Base-by-base conservation (phyloP, 176 grass and related monocot species). In the Carex pumila region DNA sequence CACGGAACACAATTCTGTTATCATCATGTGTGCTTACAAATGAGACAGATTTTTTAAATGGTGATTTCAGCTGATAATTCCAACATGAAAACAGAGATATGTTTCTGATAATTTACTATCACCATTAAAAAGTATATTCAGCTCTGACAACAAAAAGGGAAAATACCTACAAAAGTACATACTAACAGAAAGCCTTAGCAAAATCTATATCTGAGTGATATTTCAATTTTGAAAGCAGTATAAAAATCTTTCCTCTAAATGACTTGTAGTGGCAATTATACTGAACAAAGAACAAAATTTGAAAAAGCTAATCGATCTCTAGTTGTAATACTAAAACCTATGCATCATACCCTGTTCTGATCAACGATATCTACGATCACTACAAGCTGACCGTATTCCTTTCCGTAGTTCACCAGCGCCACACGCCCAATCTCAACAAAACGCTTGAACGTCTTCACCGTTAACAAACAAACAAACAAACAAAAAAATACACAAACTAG, bases 401-500 rank as follows among this genome's bases (percentile, higher is more conserved):
- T 91, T 81, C 91, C 94, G 50, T 97, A 93, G 91, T 93, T 97
- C 71, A 97, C 89, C 73, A 97, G 81, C 71, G 94, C 94, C 85
- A 97, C 91, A 12, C 94, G 89, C 80, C 91, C 94, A 84, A 97
- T 97, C 91, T 97, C 94, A 14, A 97, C 91, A 83, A 92, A 97
- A 76, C 94, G 83, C 87, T 97, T 97, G 91, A 97, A 90, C 72
- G 88, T 84, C 93, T 95, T 82, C 77, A 89, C 9, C 11, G 31
- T 37, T 74, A 15, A 50, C 15, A 13, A 89, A 14, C 73, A 61
- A 8, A 15, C 8, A 80, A 15, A 50, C 15, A 13, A 89, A 14
- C 73, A 61, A 8, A 15, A 12, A 80, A 43, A 30, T 25, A 53
- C 41, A 31, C 18, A 19, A 10, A 25, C 22, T 12, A 71, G 65